Evolutionary conservation across 768 basidiomycete genomes (phyloP), one percentile per base, ranked within the genome.

Genomic region (Neoboletus subvelutipes): DNA sequence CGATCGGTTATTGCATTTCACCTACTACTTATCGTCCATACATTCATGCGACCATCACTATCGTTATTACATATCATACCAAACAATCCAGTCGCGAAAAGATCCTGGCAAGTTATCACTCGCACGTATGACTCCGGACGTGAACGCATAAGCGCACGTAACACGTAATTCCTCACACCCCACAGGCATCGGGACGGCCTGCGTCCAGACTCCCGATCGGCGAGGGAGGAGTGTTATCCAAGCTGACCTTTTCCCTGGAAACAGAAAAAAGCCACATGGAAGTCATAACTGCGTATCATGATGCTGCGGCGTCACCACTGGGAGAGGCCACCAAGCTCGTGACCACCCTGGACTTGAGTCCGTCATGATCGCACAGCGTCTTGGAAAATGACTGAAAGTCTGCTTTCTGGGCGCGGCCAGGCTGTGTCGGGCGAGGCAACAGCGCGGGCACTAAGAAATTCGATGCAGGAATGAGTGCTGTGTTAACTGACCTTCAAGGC

Each of bases 331-430:
- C 41, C 17, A 41, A 28, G 24, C 48, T 47, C 50, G 57, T 42
- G 56, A 45, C 49, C 41, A 29, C 48, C 33, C 47, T 48, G 37
- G 59, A 54, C 59, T 69, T 67, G 43, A 71, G 64, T 53, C 64
- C 71, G 59, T 71, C 72, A 64, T 68, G 75, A 55, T 75, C 70
- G 52, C 78, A 64, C 50, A 84, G 68, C 20, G 74, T 66, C 58
- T 78, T 73, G 18, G 80, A 76, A 61, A 86, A 84, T 9, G 78
- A 76, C 48, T 75, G 75, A 69, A 86, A 86, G 45, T 83, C 83
- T 55, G 77, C 71, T 60, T 79, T 83, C 39, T 76, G 75, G 15
- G 75, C 71, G 54, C 83, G 74, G 45, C 72, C 73, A 55, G 71
- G 67, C 71, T 72, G 56, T 45, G 29, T 31, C 28, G 26, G 24